Evolutionary conservation across 805 yeast genomes (phyloP).

Genomic region (Ogataea polymorpha): DNA sequence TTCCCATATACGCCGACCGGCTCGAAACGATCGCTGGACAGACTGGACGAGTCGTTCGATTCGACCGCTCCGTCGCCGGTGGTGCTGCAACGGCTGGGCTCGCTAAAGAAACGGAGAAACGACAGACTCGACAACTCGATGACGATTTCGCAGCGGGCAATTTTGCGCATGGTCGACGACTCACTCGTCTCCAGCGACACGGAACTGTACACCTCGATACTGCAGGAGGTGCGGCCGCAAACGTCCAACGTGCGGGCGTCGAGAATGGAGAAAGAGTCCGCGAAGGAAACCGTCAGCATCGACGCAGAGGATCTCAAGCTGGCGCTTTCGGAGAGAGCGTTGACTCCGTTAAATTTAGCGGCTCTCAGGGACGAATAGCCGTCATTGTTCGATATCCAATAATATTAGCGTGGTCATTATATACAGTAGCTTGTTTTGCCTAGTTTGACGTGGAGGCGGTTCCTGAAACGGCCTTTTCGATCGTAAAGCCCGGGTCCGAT

Average conservation of each 20-base stretch:
- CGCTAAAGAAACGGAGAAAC: constrained; percentile 24
- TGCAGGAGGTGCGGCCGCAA: constrained; percentile 9
- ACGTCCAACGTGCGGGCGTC: constrained; percentile 7
- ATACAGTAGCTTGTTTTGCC: constrained; percentile 3
- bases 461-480: constrained; percentile 30
- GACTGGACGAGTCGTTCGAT: constrained; percentile 13
- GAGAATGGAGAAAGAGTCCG: constrained; percentile 6
- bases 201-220: constrained; percentile 25
- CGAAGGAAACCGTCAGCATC: constrained; percentile 23
- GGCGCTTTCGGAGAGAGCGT: constrained; percentile 25
- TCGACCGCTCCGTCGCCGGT: constrained; percentile 17
- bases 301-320: constrained; percentile 30
- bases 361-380: background rate
- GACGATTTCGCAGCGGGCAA: constrained; percentile 36
- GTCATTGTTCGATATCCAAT: background rate
- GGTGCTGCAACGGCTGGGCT: constrained; percentile 11
- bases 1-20: constrained; percentile 17
- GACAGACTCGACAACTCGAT: constrained; percentile 35
- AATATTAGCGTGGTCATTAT: constrained; percentile 5
- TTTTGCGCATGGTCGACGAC: constrained; percentile 38
- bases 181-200: constrained; percentile 37
- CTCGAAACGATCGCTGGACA: constrained; percentile 15
- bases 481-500: constrained; percentile 61
- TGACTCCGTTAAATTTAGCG: background rate
- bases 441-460: background rate